Conservation (phyloP, 2,329 filamentous ascomycete species). For the Claviceps humidiphila region DNA sequence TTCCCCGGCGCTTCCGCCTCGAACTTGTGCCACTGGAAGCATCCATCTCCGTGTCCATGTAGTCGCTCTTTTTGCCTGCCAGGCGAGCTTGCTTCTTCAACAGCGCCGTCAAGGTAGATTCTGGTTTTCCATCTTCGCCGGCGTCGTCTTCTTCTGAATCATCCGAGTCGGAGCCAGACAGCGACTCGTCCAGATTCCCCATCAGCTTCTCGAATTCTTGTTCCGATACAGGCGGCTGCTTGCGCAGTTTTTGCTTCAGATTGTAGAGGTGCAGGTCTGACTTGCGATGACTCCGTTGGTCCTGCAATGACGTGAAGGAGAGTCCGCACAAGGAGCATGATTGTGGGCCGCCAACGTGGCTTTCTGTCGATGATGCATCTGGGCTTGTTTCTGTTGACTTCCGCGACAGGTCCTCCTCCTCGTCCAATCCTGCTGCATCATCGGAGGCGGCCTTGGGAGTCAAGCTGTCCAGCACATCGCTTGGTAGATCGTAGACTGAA, state of each 20-base stretch:
- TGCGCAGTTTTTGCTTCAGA: constrained; percentile 77
- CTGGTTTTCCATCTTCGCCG: constrained; percentile 40
- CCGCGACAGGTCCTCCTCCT: constrained; percentile 11
- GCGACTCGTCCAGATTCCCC: constrained; percentile 75
- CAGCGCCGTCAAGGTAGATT: constrained; percentile 60
- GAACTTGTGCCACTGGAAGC: constrained; percentile 25
- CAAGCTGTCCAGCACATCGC: constrained; percentile 57
- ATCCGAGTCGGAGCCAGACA: constrained; percentile 73
- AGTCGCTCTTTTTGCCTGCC: constrained; percentile 34
- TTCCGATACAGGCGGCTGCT: constrained; percentile 59
- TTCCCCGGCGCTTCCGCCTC: constrained; percentile 42
- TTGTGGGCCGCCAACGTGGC: constrained; percentile 44
- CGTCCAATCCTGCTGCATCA: constrained; percentile 10
- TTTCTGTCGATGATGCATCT: constrained; percentile 18
- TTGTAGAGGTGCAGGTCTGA: constrained; percentile 94
- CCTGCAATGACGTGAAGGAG: constrained; percentile 56
- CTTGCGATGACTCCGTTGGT: constrained; percentile 75
- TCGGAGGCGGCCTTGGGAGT: constrained; percentile 28
- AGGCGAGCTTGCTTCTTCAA: constrained; percentile 74
- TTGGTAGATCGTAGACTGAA: constrained; percentile 69
- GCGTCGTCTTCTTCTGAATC: constrained; percentile 51
- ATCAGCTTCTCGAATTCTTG: constrained; percentile 76
- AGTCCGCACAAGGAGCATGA: constrained; percentile 71
- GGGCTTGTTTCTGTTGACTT: constrained; percentile 12
- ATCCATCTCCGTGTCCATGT: constrained; percentile 41